phyloP scores from a whole-genome alignment of 2,329 filamentous ascomycete species.

The Aspergillus uvarum region DNA sequence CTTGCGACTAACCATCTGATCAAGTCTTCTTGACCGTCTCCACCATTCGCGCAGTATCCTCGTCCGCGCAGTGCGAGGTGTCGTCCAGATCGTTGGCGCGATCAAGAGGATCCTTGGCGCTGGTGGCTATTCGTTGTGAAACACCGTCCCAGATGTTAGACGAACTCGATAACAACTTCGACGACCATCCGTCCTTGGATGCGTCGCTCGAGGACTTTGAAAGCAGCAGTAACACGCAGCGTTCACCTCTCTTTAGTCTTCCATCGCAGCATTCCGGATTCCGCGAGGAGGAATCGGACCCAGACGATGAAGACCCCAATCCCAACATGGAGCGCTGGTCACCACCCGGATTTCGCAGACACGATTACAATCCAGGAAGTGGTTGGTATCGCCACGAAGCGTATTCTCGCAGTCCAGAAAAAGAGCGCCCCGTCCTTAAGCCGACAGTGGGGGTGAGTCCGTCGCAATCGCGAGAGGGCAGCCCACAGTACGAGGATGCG shows the following conservation, averaged over 20 bases:
- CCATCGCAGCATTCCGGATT: conserved; percentile 65
- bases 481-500: conserved; percentile 61
- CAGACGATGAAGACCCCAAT: conserved; percentile 36
- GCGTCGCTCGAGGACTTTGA: conserved; percentile 65
- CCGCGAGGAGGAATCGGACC: conserved; percentile 54
- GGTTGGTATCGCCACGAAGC: conserved; percentile 55
- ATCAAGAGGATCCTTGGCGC: conserved; percentile 26
- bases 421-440: conserved; percentile 41
- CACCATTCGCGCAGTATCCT: conserved; percentile 6
- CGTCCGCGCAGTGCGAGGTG: conserved; percentile 11
- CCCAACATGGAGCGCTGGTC: conserved; percentile 57
- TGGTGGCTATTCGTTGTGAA: conserved; percentile 25
- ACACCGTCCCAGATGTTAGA: conserved; percentile 45
- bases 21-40: conserved; percentile 10
- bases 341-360: conserved; percentile 61
- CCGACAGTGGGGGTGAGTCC: conserved; percentile 46
- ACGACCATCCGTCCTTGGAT: conserved; percentile 60
- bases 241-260: conserved; percentile 54
- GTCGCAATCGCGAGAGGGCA: conserved; percentile 56
- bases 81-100: conserved; percentile 19
- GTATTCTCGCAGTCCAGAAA: conserved; percentile 46
- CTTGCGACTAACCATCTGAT: conserved; percentile 18
- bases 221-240: conserved; percentile 47
- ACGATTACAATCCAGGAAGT: conserved; percentile 53
- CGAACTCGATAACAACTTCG: conserved; percentile 52